Percentiles rank a stretch among this genome's conserved stretches.
Evolutionary conservation across 192 early-diverging fungal species (phyloP).

Genomic region (Coemansia sp.): DNA sequence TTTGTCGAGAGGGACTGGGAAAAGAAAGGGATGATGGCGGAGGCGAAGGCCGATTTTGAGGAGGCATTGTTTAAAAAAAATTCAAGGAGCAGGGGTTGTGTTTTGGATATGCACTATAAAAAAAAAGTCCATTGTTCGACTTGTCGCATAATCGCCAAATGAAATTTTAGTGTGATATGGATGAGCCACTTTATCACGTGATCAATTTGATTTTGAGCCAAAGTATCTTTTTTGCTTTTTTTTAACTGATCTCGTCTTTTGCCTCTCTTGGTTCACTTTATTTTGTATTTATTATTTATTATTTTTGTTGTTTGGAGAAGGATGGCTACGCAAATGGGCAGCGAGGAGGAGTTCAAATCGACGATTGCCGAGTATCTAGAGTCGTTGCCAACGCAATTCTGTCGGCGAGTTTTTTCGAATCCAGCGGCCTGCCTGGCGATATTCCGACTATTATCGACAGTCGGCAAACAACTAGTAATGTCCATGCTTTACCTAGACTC

Average conservation of each 20-base stretch:
- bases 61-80: not conserved
- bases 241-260: not conserved
- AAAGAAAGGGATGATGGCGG: not conserved
- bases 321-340: conserved; percentile 31
- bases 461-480: conserved; percentile 90
- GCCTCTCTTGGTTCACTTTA: not conserved
- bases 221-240: too few relatives aligned
- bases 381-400: conserved; percentile 73
- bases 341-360: conserved; percentile 65
- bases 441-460: conserved; percentile 82
- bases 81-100: not conserved
- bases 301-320: not conserved
- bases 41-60: not conserved
- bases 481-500: conserved; percentile 77
- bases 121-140: not conserved
- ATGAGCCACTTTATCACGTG: not conserved
- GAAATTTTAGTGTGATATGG: not conserved
- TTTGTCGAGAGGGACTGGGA: not conserved
- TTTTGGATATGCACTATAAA: not conserved
- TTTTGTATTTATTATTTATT: not conserved
- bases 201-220: not conserved
- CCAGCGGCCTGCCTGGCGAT: conserved; percentile 94
- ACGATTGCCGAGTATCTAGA: conserved; percentile 82
- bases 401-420: conserved; percentile 79
- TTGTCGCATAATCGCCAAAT: not conserved